These are phyloP conservation scores for Afroboletus lepidellus DNA, from an alignment of 1,284 basidiomycete species.

Conservation along the genomic window DNA sequence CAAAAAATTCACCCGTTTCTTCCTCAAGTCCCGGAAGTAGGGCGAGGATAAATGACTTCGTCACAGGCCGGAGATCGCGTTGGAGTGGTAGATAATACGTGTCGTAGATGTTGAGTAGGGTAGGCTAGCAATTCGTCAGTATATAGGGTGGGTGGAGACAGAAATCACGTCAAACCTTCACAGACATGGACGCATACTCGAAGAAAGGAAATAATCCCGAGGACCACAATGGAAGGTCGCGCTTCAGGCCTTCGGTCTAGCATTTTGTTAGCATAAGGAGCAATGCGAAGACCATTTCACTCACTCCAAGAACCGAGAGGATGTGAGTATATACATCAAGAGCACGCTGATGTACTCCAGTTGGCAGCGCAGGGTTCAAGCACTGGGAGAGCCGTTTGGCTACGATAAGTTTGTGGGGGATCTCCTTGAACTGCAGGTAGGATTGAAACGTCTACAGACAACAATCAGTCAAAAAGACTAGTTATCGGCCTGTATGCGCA, in stretches of 20 bases:
- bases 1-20: constrained; percentile 95
- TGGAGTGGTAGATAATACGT: constrained; percentile 89
- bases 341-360: constrained; percentile 95
- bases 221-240: constrained; percentile 93
- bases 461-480: not conserved
- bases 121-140: constrained; percentile 51
- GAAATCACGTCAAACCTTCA: constrained; percentile 57
- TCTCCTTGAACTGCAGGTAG: constrained; percentile 90
- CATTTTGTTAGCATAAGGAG: constrained; percentile 6
- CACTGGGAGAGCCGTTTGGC: constrained; percentile 96
- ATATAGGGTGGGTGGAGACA: not conserved
- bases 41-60: constrained; percentile 92
- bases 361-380: constrained; percentile 93
- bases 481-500: constrained; percentile 8
- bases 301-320: constrained; percentile 83
- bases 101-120: constrained; percentile 85
- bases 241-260: constrained; percentile 83
- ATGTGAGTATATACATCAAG: constrained; percentile 95
- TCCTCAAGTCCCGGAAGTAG: constrained; percentile 93
- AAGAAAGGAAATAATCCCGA: constrained; percentile 98
- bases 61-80: constrained; percentile 79
- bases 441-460: constrained; percentile 80
- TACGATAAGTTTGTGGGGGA: constrained; percentile 92
- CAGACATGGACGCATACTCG: constrained; percentile 94
- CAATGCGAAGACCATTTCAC: constrained; percentile 29